Base-by-base conservation (phyloP, 148 eudicot species). In the Polygonum maritimum region DNA sequence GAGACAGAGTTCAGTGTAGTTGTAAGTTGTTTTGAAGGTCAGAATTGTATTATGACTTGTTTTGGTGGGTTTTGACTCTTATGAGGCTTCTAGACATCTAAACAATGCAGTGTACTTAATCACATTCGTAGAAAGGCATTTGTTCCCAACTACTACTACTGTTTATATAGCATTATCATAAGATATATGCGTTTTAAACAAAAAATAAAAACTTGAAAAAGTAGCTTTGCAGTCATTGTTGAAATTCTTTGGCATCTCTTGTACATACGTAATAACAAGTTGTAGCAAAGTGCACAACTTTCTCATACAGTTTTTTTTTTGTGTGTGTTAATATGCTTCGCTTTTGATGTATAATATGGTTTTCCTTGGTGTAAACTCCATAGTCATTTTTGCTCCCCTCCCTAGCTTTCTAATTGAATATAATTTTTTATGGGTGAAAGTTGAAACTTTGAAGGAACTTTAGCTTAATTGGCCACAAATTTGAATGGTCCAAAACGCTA, bases 161-260 rank as follows among this genome's bases (percentile, higher is more conserved):
- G 12, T 60, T 31, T 9, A 10, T 16, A 31, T 60, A 60, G 36
- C 38, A 60, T 60, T 21, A 21, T 49, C 54, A 41, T 41, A 41
- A 4, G 0, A 49, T 7, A 58, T 60, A 31, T 12, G 12, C 21
- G 36, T 60, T 18, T 60, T 15, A 60, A 26, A 60, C 35, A 26
- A n/a, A 19, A 19, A 52, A 52, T 3, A 15, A 3, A 52, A 52
- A 5, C n/a, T 4, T 18, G 0, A 9, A 58, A 60, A 60, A 60
- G 69, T 60, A 31, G 69, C 69, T 60, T 60, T 60, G 69, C 69
- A 60, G 69, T 22, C 6, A 60, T 60, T 60, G 69, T 67, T 67
- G 44, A 67, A 67, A 67, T 67, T 67, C 71, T 67, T 67, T 67
- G 71, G 71, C 71, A 67, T 35, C 22, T 62, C 69, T 62, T 62